phyloP scores from a whole-genome alignment of 1,284 basidiomycete species.

The Takashimella tepidaria region DNA sequence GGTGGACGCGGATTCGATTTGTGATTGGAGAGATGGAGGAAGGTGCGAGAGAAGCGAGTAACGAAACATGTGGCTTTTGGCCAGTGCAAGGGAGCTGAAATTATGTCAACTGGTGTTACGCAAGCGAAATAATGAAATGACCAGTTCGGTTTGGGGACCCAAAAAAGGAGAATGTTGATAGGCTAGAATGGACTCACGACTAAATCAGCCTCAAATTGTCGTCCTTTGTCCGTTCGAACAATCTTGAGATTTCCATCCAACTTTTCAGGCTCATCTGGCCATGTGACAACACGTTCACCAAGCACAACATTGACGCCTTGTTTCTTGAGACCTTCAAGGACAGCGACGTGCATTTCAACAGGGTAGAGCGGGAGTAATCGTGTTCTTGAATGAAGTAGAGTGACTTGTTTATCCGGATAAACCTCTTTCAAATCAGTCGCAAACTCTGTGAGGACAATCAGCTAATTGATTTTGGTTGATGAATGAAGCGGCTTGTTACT shows the following conservation, averaged over 20 bases:
- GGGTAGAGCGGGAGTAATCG: constrained; percentile 50
- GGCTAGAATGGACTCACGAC: constrained; percentile 50
- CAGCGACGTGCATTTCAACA: constrained; percentile 44
- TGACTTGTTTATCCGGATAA: constrained; percentile 48
- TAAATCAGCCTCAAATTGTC: constrained; percentile 59
- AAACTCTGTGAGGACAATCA: constrained; percentile 39
- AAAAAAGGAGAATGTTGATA: not conserved
- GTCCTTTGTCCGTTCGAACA: constrained; percentile 57
- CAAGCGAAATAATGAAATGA: not conserved
- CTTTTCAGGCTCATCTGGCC: constrained; percentile 33
- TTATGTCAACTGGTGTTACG: not conserved
- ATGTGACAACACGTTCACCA: constrained; percentile 45
- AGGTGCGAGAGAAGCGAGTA: constrained; percentile 55
- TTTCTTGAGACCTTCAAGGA: constrained; percentile 36
- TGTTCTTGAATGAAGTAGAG: constrained; percentile 50
- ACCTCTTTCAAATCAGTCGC: constrained; percentile 50
- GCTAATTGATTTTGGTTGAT: not conserved
- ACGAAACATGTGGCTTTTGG: constrained; percentile 62
- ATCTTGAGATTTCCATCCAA: constrained; percentile 39
- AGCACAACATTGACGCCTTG: constrained; percentile 48
- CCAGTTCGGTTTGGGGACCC: no score
- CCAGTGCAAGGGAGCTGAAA: constrained; percentile 67
- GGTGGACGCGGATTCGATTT: constrained; percentile 53
- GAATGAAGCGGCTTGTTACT: constrained; percentile 12
- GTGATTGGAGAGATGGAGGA: constrained; percentile 53